phyloP scores from a whole-genome alignment of 2,329 filamentous ascomycete species.

The Pseudogymnoascus sp. region DNA sequence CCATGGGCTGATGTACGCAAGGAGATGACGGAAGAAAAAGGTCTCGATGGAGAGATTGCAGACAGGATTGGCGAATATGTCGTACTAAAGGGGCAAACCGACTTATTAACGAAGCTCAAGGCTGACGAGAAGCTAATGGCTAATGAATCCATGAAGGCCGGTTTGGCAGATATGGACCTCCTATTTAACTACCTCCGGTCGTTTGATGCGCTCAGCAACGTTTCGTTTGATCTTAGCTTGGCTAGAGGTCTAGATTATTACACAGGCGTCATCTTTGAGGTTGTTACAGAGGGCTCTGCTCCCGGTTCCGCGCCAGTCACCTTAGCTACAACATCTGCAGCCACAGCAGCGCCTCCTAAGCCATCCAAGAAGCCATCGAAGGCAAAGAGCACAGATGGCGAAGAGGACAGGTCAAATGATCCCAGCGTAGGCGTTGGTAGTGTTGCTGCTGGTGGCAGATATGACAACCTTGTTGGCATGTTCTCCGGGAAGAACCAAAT shows the following conservation, averaged over 20 bases:
- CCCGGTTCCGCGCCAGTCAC: conserved; percentile 32
- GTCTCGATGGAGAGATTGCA: conserved; percentile 64
- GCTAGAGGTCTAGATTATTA: conserved; percentile 86
- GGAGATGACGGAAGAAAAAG: conserved; percentile 92
- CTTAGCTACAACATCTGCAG: conserved; percentile 28
- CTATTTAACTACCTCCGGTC: conserved; percentile 76
- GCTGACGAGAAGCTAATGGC: conserved; percentile 57
- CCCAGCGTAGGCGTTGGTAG: conserved; percentile 78
- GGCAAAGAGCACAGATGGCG: conserved; percentile 42
- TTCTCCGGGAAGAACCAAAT: conserved; percentile 79
- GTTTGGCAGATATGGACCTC: conserved; percentile 70
- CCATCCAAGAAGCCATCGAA: conserved; percentile 33
- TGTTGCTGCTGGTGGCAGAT: conserved; percentile 81
- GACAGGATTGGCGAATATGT: conserved; percentile 84
- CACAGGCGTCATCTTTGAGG: conserved; percentile 70
- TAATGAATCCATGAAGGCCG: conserved; percentile 69
- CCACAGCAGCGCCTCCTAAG: conserved; percentile 31
- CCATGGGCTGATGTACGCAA: conserved; percentile 83
- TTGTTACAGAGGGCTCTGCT: conserved; percentile 71
- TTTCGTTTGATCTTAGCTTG: conserved; percentile 85
- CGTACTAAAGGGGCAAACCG: conserved; percentile 63
- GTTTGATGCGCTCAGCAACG: conserved; percentile 60
- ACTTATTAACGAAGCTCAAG: conserved; percentile 63
- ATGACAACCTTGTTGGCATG: conserved; percentile 91
- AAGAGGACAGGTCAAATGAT: conserved; percentile 64